These are phyloP conservation scores for Gautieria morchelliformis DNA, from an alignment of 768 basidiomycete genomes.

Conservation along the genomic window DNA sequence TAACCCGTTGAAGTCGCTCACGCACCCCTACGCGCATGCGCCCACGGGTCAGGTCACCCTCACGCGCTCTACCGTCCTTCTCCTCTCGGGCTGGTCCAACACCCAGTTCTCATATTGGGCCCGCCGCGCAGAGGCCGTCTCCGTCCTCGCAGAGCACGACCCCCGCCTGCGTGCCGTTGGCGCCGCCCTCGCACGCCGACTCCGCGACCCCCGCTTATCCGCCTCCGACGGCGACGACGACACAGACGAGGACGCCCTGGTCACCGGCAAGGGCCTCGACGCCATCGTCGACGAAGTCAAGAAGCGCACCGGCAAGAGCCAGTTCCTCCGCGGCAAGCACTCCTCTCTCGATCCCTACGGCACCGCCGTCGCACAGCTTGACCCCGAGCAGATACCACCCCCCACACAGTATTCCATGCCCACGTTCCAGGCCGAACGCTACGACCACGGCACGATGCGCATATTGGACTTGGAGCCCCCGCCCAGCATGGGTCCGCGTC, in stretches of 20 bases:
- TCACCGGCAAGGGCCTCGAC: slow-evolving; percentile 41
- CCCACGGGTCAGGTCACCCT: slow-evolving; percentile 36
- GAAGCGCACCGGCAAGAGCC: slow-evolving; percentile 36
- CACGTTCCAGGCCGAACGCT: slow-evolving; percentile 27
- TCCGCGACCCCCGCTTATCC: slow-evolving; percentile 20
- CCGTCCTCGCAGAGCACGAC: slow-evolving; percentile 34
- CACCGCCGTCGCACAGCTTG: slow-evolving; percentile 19
- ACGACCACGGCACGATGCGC: background rate
- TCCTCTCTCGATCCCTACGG: slow-evolving; percentile 42
- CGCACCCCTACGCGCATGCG: slow-evolving; percentile 29
- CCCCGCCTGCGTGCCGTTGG: slow-evolving; percentile 31
- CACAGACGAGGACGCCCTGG: slow-evolving; percentile 27
- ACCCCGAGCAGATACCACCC: slow-evolving; percentile 15
- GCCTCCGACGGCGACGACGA: slow-evolving; percentile 11
- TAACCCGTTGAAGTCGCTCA: slow-evolving; percentile 39
- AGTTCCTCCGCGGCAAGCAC: slow-evolving; percentile 42
- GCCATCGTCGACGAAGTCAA: slow-evolving; percentile 40
- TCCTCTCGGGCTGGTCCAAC: slow-evolving; percentile 43
- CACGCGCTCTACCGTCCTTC: slow-evolving; percentile 37
- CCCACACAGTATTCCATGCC: slow-evolving; percentile 28
- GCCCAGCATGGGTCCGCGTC: background rate
- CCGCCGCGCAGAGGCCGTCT: slow-evolving; percentile 40
- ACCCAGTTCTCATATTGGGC: slow-evolving; percentile 48
- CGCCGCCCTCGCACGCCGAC: slow-evolving; percentile 31
- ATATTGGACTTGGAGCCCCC: background rate